Conservation (phyloP, 768 basidiomycete genomes). For the Trametopsis cervina region DNA sequence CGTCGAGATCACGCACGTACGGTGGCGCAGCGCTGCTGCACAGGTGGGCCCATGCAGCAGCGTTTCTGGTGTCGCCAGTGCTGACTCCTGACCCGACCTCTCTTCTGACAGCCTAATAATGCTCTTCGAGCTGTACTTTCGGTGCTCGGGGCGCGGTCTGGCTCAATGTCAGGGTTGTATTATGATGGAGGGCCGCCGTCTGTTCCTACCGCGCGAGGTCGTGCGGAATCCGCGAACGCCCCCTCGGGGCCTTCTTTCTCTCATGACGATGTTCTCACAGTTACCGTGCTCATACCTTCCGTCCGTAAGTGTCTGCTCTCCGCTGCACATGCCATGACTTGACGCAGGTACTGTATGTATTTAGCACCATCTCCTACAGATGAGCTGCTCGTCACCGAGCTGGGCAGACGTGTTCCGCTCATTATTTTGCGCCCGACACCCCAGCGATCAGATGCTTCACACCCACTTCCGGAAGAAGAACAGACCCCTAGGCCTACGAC, state of each 20-base stretch:
- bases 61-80: not conserved
- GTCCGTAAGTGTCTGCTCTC: conserved; percentile 37
- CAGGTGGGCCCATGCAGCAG: too few relatives aligned
- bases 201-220: too few relatives aligned
- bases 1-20: too few relatives aligned
- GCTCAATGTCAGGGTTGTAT: conserved; percentile 46
- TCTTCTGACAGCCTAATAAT: conserved; percentile 12
- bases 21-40: too few relatives aligned
- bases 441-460: conserved; percentile 4
- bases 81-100: not conserved
- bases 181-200: too few relatives aligned
- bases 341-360: not conserved
- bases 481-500: conserved; percentile 1
- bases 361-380: conserved; percentile 34
- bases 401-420: conserved; percentile 6
- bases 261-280: conserved; percentile 51
- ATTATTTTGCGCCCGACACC: conserved; percentile 10
- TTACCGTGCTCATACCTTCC: conserved; percentile 46
- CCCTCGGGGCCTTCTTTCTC: conserved; percentile 48
- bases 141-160: conserved; percentile 51
- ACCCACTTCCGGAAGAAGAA: not conserved
- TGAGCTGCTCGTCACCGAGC: conserved; percentile 4
- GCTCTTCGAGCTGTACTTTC: conserved; percentile 28
- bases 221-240: conserved; percentile 45
- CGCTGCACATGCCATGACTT: not conserved